phyloP scores from a whole-genome alignment of 768 basidiomycete species.

The Tulasnella sp. region DNA sequence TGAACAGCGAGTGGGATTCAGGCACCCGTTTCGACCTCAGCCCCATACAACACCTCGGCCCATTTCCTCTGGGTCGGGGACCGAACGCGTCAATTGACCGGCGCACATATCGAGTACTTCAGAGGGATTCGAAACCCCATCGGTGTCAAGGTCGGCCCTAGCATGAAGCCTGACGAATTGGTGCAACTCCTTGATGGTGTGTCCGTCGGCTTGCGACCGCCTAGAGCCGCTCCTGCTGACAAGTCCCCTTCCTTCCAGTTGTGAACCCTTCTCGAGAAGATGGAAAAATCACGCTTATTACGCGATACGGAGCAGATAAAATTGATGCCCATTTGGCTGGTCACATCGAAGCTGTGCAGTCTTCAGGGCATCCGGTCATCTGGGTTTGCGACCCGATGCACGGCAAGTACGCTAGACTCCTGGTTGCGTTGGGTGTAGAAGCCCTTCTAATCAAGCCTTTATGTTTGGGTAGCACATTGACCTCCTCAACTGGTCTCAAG shows the following conservation, averaged over 20 bases:
- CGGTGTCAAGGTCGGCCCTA: constrained; percentile 94
- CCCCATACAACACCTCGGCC: constrained; percentile 84
- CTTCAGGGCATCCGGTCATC: constrained; percentile 77
- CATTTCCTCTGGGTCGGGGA: constrained; percentile 99
- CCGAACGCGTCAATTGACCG: constrained; percentile 83
- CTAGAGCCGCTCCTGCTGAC: not conserved
- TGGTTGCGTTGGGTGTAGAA: too few relatives aligned
- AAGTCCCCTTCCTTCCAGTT: constrained; percentile 41
- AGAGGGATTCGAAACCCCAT: constrained; percentile 89
- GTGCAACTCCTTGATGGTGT: constrained; percentile 68
- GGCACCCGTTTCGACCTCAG: constrained; percentile 33
- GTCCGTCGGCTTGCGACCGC: not conserved
- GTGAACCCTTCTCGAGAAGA: constrained; percentile 80
- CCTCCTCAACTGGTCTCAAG: constrained; percentile 76
- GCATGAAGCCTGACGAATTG: constrained; percentile 74
- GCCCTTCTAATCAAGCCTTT: not conserved
- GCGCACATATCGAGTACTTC: constrained; percentile 96
- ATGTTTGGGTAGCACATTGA: constrained; percentile 62
- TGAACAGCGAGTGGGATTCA: not conserved
- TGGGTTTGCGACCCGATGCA: constrained; percentile 99
- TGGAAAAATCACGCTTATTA: constrained; percentile 86
- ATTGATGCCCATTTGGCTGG: constrained; percentile 67
- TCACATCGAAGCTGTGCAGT: constrained; percentile 79
- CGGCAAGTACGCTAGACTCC: constrained; percentile 66
- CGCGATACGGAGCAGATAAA: constrained; percentile 89